Base-by-base conservation (phyloP, 371 early-diverging fungal genomes). In the Fennellomyces sp. region DNA sequence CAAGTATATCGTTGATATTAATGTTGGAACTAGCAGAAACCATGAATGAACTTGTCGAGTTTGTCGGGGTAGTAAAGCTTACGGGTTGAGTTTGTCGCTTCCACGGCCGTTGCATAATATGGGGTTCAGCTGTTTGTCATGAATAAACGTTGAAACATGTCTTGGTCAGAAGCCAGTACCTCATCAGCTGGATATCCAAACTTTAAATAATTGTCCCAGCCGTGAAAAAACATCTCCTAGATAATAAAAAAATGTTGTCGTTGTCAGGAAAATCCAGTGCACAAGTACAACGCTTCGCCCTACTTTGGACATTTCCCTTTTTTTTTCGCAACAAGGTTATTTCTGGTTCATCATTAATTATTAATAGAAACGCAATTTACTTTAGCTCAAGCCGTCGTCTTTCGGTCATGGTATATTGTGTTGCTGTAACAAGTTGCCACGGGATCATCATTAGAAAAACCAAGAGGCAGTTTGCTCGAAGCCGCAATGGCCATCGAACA, bases 101-200 rank as follows among this genome's bases (percentile, higher is more conserved):
- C 90, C 91, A 53, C 91, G 78, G 2, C 95, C 95, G 10, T 42
- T 77, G 69, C 98, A 98, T 28, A 72, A 67, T 11, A 96, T 70
- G 5, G 98, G 97, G 51, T 92, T 88, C 29, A 97, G 78, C 85
- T 88, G 64, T n/a, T n/a, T n/a, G n/a, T n/a, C n/a, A n/a, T n/a
- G n/a, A n/a, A n/a, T n/a, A n/a, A 6, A 28, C 10, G 12, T 5
- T 25, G 41, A 33, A 23, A 21, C 13, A 59, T 47, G 48, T n/a
- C n/a, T 11, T 60, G 12, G 36, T 11, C 26, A 48, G 45, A 13
- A 51, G 19, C 25, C 36, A 13, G 8, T 70, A 87, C 87, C 74
- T 98, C 98, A 72, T 98, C 98, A 48, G 81, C 77, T 10, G 97
- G 97, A 75, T 89, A 97, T 3, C 89, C 98, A 59, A 91, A 61